Base-by-base conservation (phyloP, 345 rosid species). In the Populus ilicifolia region DNA sequence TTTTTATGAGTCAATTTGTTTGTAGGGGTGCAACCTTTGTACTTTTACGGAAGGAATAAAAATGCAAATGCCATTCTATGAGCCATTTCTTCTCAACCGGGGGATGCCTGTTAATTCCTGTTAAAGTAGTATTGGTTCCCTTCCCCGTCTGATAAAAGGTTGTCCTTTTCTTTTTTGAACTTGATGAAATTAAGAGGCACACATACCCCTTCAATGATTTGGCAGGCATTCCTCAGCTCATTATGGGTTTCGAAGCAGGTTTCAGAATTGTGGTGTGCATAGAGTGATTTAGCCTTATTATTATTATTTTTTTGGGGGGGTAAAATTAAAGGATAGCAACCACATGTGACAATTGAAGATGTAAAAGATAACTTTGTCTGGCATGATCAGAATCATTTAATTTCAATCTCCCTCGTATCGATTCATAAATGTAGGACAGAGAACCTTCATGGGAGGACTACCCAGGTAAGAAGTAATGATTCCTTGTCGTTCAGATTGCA, bases 1-100 rank as follows among this genome's bases (percentile, higher is more conserved):
- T 43, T 80, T 38, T 67, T 61, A 43, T 48, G 71, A 74, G 79
- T 79, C 82, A 80, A 77, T 87, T 81, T 81, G 82, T 62, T 81
- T 72, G 41, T 59, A 56, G 71, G 78, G 83, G 69, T n/a, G 52
- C 29, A 67, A 46, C 70, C 41, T 41, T 54, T 52, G 65, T 6
- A 12, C 25, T 38, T n/a, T 29, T 20, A 67, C 10, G 17, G 16
- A 67, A 67, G 39, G 65, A 78, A 65, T 78, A 50, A 71, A 17
- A 46, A 30, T 21, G 30, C 13, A 78, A 66, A 78, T 23, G 54
- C 54, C 48, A 8, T 71, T 63, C 6, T 13, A 36, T 36, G 41
- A 36, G 65, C 41, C 52, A 11, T 5, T 30, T 16, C 23, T 25
- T n/a, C 62, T 50, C 48, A 41, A 56, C 27, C 29, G 33, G 30